Percentiles rank a stretch among this genome's conserved stretches.
Conservation (phyloP, 345 rosid genomes). For the Erysimum cheiranthoides region DNA sequence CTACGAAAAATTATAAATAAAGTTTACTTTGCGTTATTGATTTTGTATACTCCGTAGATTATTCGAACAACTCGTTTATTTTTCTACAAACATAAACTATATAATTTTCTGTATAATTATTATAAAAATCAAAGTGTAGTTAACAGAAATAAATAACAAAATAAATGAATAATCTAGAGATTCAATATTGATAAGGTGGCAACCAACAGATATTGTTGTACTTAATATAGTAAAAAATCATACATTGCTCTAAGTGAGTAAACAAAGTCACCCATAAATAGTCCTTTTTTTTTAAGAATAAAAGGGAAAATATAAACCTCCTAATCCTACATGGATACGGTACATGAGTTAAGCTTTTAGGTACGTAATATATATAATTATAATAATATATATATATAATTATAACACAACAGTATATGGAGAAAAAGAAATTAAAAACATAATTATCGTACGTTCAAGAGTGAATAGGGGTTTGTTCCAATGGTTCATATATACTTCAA, state of each 20-base stretch:
- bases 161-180: neutral
- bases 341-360: too few species aligned
- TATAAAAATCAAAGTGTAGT: neutral
- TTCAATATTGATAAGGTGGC: neutral
- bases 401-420: neutral
- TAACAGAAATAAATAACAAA: neutral
- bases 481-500: neutral
- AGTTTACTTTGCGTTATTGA: too few species aligned
- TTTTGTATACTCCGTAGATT: too few species aligned
- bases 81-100: neutral
- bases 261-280: neutral
- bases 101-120: neutral
- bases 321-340: neutral
- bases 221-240: neutral
- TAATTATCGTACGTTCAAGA: neutral
- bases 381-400: neutral
- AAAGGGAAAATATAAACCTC: neutral
- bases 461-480: conserved; percentile 7
- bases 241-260: neutral
- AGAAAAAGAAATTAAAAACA: neutral
- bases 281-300: too few species aligned
- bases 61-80: too few species aligned
- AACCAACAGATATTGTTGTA: neutral
- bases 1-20: too few species aligned
- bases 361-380: too few species aligned